A percentile compares a stretch with the other conserved stretches of the same genome.
Evolutionary conservation across 495 filamentous ascomycete genomes (phyloP).

Genomic region (Trichoderma orchidacearum): DNA sequence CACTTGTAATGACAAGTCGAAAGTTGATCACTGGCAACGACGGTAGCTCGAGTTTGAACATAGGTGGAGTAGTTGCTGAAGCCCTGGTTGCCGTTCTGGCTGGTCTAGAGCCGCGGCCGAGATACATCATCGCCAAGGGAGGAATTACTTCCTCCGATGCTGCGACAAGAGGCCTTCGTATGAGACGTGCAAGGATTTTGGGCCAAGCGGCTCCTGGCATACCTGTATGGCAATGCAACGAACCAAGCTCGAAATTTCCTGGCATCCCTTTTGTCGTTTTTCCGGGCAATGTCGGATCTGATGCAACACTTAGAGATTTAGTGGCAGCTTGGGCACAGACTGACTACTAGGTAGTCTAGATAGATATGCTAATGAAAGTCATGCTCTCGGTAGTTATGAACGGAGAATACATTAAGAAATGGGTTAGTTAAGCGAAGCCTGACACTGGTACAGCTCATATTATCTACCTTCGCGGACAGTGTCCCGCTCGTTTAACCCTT

Average conservation of each 20-base stretch:
- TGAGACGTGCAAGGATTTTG: constrained; percentile 36
- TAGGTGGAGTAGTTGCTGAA: not conserved
- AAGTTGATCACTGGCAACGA: not conserved
- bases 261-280: constrained; percentile 40
- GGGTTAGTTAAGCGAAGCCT: too few species aligned
- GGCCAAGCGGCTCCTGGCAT: constrained; percentile 42
- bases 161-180: not conserved
- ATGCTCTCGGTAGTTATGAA: too few species aligned
- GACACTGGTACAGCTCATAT: too few species aligned
- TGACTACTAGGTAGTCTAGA: too few species aligned
- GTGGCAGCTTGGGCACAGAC: too few species aligned
- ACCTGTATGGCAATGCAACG: constrained; percentile 43
- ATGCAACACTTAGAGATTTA: constrained; percentile 15
- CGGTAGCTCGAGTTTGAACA: not conserved
- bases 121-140: not conserved
- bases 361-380: too few species aligned
- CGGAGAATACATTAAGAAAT: too few species aligned
- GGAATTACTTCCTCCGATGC: not conserved
- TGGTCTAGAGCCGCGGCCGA: not conserved
- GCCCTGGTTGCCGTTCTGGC: not conserved
- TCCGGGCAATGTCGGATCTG: constrained; percentile 42
- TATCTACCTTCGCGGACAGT: too few species aligned
- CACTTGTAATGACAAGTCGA: not conserved
- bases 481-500: too few species aligned
- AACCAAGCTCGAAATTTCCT: constrained; percentile 27